Conservation (phyloP, 1,284 basidiomycete genomes). For the Boletus sp. region DNA sequence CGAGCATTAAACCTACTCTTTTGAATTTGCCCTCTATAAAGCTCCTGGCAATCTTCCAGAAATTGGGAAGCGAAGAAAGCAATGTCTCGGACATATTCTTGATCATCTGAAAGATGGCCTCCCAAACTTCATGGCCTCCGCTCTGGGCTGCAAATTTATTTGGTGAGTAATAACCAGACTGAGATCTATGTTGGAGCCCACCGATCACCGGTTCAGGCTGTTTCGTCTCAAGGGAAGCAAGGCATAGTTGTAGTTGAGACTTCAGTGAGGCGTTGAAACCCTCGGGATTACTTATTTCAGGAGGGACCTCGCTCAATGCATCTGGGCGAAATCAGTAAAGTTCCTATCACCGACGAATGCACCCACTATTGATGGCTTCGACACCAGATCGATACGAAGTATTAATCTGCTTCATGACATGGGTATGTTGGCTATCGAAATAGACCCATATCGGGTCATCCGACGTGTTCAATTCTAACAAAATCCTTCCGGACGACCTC, state of each 20-base stretch:
- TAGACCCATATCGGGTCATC: conserved; percentile 93
- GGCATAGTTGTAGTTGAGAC: conserved; percentile 52
- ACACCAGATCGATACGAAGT: conserved; percentile 57
- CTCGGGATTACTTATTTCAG: conserved; percentile 36
- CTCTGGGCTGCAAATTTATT: conserved; percentile 44
- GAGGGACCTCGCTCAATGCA: conserved; percentile 40
- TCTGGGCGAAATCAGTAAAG: conserved; percentile 32
- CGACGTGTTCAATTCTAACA: conserved; percentile 76
- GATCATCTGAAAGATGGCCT: conserved; percentile 68
- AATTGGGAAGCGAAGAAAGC: conserved; percentile 77
- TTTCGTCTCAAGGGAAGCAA: conserved; percentile 59
- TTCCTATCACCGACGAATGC: conserved; percentile 8
- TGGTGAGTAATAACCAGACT: not conserved
- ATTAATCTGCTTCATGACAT: conserved; percentile 79
- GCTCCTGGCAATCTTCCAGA: conserved; percentile 89
- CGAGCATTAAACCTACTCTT: conserved; percentile 49
- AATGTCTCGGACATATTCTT: conserved; percentile 70
- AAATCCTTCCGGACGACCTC: conserved; percentile 50
- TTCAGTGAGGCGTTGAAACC: conserved; percentile 44
- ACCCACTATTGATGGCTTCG: conserved; percentile 55
- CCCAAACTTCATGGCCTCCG: conserved; percentile 75
- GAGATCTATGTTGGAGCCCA: conserved; percentile 34
- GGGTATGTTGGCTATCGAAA: conserved; percentile 88
- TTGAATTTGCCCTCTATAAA: conserved; percentile 91
- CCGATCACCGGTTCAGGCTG: conserved; percentile 61